phyloP scores from a whole-genome alignment of 257 asterid genomes.

The Coffea eugenioides region DNA sequence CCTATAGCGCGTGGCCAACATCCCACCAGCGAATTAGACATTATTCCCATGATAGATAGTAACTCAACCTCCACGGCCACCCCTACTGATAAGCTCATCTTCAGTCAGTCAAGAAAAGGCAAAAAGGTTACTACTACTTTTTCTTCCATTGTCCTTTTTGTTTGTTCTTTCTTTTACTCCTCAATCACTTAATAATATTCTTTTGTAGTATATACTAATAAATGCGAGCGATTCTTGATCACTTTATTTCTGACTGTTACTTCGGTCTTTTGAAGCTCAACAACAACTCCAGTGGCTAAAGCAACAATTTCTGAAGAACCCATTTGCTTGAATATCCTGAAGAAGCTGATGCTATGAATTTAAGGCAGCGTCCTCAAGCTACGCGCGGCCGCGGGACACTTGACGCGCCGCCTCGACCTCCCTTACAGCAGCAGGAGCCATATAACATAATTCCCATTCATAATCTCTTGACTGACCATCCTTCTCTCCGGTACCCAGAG shows the following conservation, averaged over 20 bases:
- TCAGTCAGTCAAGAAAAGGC: background rate
- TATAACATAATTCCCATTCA: conserved; percentile 84
- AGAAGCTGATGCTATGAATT: conserved; percentile 45
- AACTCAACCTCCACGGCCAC: background rate
- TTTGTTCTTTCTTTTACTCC: background rate
- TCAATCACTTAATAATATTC: too few species aligned
- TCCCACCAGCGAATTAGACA: background rate
- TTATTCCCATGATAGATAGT: background rate
- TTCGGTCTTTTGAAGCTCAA: background rate
- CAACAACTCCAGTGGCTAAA: conserved; percentile 14
- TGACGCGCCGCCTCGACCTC: conserved; percentile 44
- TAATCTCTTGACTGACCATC: conserved; percentile 90
- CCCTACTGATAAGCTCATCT: background rate
- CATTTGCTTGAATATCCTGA: conserved; percentile 18
- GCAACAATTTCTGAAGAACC: conserved; percentile 5
- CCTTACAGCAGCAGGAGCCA: conserved; percentile 22
- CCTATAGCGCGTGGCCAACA: conserved; percentile 10
- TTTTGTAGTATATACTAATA: background rate
- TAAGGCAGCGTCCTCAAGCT: conserved; percentile 51
- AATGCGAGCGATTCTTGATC: background rate
- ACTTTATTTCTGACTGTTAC: conserved; percentile 4
- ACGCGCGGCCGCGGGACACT: conserved; percentile 53
- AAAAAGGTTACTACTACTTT: conserved; percentile 8
- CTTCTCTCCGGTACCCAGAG: conserved; percentile 89
- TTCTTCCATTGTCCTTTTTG: background rate